These are phyloP conservation scores for Panaeolus papilionaceus DNA, from an alignment of 768 basidiomycete genomes.

Conservation along the genomic window DNA sequence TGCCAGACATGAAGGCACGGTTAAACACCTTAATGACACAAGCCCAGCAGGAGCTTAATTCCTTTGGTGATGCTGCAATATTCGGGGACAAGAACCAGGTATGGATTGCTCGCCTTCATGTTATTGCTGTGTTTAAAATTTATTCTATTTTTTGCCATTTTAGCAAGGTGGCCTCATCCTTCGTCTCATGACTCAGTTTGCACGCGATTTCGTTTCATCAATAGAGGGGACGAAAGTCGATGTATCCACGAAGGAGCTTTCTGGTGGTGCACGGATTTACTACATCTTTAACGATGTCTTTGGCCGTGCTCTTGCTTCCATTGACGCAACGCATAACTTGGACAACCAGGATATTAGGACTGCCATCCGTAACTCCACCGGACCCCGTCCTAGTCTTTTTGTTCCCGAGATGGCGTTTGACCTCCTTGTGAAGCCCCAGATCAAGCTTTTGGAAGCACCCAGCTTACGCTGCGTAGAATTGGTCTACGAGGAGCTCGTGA, in stretches of 20 bases:
- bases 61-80: conserved; percentile 92
- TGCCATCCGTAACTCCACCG: conserved; percentile 97
- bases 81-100: conserved; percentile 92
- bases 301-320: conserved; percentile 86
- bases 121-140: not conserved
- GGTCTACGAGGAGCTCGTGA: conserved; percentile 98
- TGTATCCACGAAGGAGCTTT: conserved; percentile 97
- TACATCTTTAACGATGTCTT: conserved; percentile 99
- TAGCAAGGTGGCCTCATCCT: conserved; percentile 90
- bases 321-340: conserved; percentile 90
- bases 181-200: conserved; percentile 98
- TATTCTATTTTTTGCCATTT: conserved; percentile 15
- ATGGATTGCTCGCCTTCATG: conserved; percentile 16
- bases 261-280: conserved; percentile 97
- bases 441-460: conserved; percentile 93
- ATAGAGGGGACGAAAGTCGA: conserved; percentile 97
- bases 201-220: conserved; percentile 94
- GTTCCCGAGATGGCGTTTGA: conserved; percentile 98
- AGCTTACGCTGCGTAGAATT: conserved; percentile 96
- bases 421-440: conserved; percentile 96
- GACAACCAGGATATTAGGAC: conserved; percentile 96
- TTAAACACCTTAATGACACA: conserved; percentile 99
- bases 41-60: conserved; percentile 96
- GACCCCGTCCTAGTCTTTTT: conserved; percentile 94
- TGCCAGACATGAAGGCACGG: conserved; percentile 99